Evolutionary conservation across 1,284 basidiomycete genomes (phyloP).

Genomic region (Cutaneotrichosporon sp.): DNA sequence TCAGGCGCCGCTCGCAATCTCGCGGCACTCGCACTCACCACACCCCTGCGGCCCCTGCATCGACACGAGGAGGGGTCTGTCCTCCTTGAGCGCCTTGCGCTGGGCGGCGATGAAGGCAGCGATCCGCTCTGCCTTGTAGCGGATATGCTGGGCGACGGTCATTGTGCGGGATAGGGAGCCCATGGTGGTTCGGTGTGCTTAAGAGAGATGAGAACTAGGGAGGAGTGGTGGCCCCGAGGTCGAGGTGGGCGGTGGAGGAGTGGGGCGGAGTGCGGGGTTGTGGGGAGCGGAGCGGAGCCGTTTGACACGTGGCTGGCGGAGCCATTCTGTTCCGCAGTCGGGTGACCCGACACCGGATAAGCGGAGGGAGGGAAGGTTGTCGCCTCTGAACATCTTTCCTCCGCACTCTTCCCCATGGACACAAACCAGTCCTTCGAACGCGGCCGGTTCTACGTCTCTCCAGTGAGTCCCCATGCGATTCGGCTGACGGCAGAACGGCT

Average conservation of each 20-base stretch:
- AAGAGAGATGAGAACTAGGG: neutral
- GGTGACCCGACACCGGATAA: neutral
- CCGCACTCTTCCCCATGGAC: constrained; percentile 5
- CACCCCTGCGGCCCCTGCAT: constrained; percentile 28
- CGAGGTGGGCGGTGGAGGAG: neutral
- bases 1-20: neutral
- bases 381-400: neutral
- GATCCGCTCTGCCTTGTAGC: constrained; percentile 13
- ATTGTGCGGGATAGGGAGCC: neutral
- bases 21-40: constrained; percentile 10
- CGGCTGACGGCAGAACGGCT: constrained; percentile 24
- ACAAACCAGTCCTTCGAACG: constrained; percentile 19
- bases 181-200: neutral
- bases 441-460: constrained; percentile 32
- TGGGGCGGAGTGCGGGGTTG: too few species aligned
- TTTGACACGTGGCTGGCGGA: neutral
- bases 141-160: constrained; percentile 4
- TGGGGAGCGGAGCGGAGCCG: neutral
- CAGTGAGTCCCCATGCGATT: constrained; percentile 18
- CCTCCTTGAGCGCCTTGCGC: neutral
- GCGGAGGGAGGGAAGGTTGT: neutral
- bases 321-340: too few species aligned
- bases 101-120: constrained; percentile 7
- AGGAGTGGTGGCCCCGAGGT: neutral
- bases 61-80: constrained; percentile 20